Evolutionary conservation across 768 basidiomycete species (phyloP).

Genomic region (Kwoniella dendrophila): DNA sequence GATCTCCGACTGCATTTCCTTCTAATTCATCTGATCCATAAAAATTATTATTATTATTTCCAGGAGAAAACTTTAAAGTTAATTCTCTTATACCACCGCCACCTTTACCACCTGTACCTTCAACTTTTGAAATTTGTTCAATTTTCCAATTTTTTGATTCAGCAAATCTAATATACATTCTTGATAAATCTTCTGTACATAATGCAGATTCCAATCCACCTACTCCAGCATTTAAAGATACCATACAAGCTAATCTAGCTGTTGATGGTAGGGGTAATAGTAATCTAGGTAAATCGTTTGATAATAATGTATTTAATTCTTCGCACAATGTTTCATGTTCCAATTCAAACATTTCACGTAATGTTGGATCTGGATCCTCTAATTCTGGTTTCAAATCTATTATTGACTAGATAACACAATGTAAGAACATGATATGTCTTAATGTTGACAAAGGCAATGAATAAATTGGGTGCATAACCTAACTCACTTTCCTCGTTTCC

Average conservation of each 20-base stretch:
- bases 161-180: constrained; percentile 79
- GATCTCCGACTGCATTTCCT: constrained; percentile 75
- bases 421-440: background rate
- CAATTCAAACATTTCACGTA: constrained; percentile 72
- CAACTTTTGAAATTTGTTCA: constrained; percentile 41
- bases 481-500: constrained; percentile 63
- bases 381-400: constrained; percentile 67
- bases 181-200: constrained; percentile 73
- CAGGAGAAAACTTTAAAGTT: constrained; percentile 41
- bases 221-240: constrained; percentile 90
- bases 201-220: constrained; percentile 86
- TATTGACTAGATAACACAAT: constrained; percentile 63
- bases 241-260: constrained; percentile 68
- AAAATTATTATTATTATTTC: background rate
- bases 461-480: no score
- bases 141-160: constrained; percentile 66
- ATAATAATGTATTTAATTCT: constrained; percentile 49
- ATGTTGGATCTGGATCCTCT: constrained; percentile 70
- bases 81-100: constrained; percentile 53
- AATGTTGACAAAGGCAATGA: no score
- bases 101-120: constrained; percentile 36
- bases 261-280: constrained; percentile 75
- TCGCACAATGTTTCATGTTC: constrained; percentile 64
- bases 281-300: constrained; percentile 64
- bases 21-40: constrained; percentile 65